These are phyloP conservation scores for Chalciporus piperatoides DNA, from an alignment of 1,284 basidiomycete species.

Conservation along the genomic window DNA sequence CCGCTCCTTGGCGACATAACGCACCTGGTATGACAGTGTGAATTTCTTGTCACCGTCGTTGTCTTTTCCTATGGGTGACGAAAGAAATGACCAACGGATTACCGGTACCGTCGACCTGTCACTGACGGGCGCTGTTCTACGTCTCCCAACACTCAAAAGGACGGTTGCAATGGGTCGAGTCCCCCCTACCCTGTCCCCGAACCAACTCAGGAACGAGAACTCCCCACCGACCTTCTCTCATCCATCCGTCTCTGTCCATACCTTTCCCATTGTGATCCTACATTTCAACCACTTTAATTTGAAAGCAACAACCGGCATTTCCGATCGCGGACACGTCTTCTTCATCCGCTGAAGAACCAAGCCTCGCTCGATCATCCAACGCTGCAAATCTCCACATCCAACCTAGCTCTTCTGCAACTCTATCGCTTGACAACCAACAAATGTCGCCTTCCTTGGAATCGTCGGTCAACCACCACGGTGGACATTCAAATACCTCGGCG, in stretches of 20 bases:
- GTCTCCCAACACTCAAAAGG: constrained; percentile 27
- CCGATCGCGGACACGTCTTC: constrained; percentile 14
- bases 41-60: constrained; percentile 22
- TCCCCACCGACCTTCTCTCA: constrained; percentile 20
- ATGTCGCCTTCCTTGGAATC: constrained; percentile 31
- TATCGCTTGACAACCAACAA: constrained; percentile 34
- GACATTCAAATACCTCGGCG: constrained; percentile 27
- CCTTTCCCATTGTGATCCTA: constrained; percentile 5
- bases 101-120: constrained; percentile 15
- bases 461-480: not conserved
- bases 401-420: constrained; percentile 20
- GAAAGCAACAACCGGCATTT: constrained; percentile 18
- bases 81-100: constrained; percentile 23
- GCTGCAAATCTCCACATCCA: constrained; percentile 31
- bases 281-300: constrained; percentile 11
- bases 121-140: constrained; percentile 7
- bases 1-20: constrained; percentile 21
- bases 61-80: constrained; percentile 29
- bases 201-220: constrained; percentile 19
- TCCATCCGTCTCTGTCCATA: constrained; percentile 11
- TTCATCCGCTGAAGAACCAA: constrained; percentile 18
- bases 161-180: not conserved
- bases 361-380: constrained; percentile 20
- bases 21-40: constrained; percentile 26
- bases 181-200: not conserved